phyloP scores from a whole-genome alignment of 2,329 filamentous ascomycete species.

The Penicillium capsulatum region DNA sequence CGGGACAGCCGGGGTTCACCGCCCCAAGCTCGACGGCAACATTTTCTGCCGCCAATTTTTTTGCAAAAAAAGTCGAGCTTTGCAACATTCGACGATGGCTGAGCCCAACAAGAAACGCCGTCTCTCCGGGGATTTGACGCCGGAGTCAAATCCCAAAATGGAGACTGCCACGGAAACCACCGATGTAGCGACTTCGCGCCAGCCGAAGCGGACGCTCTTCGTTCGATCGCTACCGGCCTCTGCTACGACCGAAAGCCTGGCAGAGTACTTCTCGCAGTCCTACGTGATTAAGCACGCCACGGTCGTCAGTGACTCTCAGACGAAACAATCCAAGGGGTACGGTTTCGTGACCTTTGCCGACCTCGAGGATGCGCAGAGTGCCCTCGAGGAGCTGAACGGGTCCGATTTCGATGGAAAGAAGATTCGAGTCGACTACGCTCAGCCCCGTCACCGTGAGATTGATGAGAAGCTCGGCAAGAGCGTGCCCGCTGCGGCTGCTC shows the following conservation, averaged over 20 bases:
- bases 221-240: slow-evolving; percentile 77
- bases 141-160: slow-evolving; percentile 17
- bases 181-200: slow-evolving; percentile 21
- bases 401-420: slow-evolving; percentile 72
- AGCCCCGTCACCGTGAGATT: slow-evolving; percentile 71
- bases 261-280: slow-evolving; percentile 86
- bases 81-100: slow-evolving; percentile 23
- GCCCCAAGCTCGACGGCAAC: slow-evolving; percentile 10
- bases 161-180: slow-evolving; percentile 21
- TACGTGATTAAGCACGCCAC: slow-evolving; percentile 94
- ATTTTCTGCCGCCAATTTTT: slow-evolving; percentile 39
- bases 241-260: slow-evolving; percentile 75
- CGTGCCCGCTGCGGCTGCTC: slow-evolving; percentile 33
- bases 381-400: slow-evolving; percentile 76
- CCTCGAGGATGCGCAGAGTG: slow-evolving; percentile 78
- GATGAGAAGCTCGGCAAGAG: slow-evolving; percentile 47
- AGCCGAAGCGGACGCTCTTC: slow-evolving; percentile 68
- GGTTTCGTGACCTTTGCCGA: slow-evolving; percentile 98
- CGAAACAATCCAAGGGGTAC: slow-evolving; percentile 84
- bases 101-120: slow-evolving; percentile 37
- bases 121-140: slow-evolving; percentile 25
- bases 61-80: slow-evolving; percentile 16
- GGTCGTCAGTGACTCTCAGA: slow-evolving; percentile 80
- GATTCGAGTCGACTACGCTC: slow-evolving; percentile 81
- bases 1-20: slow-evolving; percentile 11